Base-by-base conservation (phyloP, 768 basidiomycete species). In the Lactarius akahatsu region DNA sequence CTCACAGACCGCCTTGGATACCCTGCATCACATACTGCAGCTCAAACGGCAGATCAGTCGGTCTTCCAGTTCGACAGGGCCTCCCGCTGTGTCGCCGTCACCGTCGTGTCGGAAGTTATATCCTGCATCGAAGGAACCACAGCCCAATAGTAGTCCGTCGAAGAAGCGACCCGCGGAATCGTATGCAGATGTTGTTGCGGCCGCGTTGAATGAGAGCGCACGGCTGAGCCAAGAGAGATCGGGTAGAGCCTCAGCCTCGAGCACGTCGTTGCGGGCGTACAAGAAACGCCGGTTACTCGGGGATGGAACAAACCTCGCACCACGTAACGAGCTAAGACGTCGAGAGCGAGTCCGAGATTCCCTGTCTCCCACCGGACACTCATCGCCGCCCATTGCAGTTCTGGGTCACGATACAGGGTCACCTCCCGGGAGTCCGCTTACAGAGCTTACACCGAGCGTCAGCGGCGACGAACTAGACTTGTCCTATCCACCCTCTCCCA, bases 111-210 rank as follows among this genome's bases (percentile, higher is more conserved):
- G 50, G 38, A 59, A 30, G 26, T 32, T 45, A 23, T 38, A 54
- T 54, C 40, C 62, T 10, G 9, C 43, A 26, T 34, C 32, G 2
- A 61, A 20, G 32, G 54, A 40, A 23, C 50, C 28, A 20, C 43
- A 54, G 30, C 13, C 20, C 26, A 26, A 36, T 38, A 2, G 16
- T 9, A 62, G n/a, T 45, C 40, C 57, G 18, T 59, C 50, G 23
- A 26, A 10, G 18, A 26, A 10, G 26, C 57, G 15, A 63, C 9
- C 50, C 28, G 13, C 52, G 38, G 62, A 26, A 18, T 63, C 66
- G 36, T 45, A 34, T 54, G 66, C 66, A n/a, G 66, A 67, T 15
- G 57, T 38, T 16, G 66, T 67, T 15, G 66, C 66, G 3, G 62
- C 62, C 28, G 66, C 62, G 36, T 55, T 67, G 28, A 67, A 67